A percentile compares a stretch with the other conserved stretches of the same genome.
Evolutionary conservation across 139 green algal species (phyloP).

Genomic region (Auxenochlorella pyrenoidosa): DNA sequence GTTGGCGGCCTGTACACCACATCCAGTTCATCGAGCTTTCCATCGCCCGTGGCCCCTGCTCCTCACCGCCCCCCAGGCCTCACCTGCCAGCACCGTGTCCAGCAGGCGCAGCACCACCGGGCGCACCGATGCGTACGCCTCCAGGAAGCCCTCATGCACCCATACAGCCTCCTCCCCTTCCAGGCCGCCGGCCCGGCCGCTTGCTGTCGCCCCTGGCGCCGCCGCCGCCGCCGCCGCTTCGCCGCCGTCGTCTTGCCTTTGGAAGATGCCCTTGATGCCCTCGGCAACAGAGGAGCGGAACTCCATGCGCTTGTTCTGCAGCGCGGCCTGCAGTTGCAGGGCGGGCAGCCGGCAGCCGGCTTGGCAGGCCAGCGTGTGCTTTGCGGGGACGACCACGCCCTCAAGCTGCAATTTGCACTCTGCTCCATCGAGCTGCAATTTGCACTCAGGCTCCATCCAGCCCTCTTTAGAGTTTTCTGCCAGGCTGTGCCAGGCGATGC

Average conservation of each 20-base stretch:
- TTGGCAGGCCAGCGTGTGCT: no score
- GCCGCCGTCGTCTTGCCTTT: no score
- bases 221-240: background rate
- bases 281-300: background rate
- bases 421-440: no score
- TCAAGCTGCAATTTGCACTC: no score
- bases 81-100: constrained; percentile 49
- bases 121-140: constrained; percentile 43
- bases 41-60: background rate
- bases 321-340: background rate
- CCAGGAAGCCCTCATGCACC: constrained; percentile 59
- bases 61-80: background rate
- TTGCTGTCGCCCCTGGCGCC: background rate
- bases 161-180: background rate
- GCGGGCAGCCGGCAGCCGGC: background rate
- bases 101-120: constrained; percentile 61
- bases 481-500: no score
- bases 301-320: constrained; percentile 23
- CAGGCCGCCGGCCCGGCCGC: background rate
- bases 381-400: no score
- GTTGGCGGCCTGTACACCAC: no score
- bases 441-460: no score
- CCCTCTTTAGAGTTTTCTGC: no score
- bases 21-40: no score
- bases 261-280: background rate